phyloP scores from a whole-genome alignment of 2,329 filamentous ascomycete species.

The Phyllosticta paracitricarpa region DNA sequence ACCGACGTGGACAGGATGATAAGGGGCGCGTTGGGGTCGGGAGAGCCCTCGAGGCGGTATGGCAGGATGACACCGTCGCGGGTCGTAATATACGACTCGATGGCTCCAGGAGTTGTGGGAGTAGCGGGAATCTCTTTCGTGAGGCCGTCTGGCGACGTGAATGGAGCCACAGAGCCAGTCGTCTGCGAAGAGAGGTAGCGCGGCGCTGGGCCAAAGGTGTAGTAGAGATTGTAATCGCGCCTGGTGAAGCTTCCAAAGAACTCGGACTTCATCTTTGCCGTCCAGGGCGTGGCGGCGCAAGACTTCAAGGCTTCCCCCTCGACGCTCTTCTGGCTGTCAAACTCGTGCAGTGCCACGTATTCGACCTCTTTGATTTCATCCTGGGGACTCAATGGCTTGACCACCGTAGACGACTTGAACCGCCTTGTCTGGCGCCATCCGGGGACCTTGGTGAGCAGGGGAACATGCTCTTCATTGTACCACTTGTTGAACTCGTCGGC shows the following conservation, averaged over 20 bases:
- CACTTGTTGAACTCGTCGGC: conserved; percentile 53
- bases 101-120: conserved; percentile 31
- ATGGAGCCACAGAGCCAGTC: conserved; percentile 38
- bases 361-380: conserved; percentile 36
- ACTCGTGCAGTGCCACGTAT: conserved; percentile 61
- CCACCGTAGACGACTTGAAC: conserved; percentile 55
- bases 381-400: conserved; percentile 32
- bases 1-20: conserved; percentile 74
- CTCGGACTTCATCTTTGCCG: conserved; percentile 47
- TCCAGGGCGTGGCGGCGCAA: conserved; percentile 53
- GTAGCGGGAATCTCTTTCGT: conserved; percentile 44
- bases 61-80: conserved; percentile 58
- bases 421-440: conserved; percentile 69
- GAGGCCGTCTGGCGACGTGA: conserved; percentile 40
- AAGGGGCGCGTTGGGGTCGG: conserved; percentile 55
- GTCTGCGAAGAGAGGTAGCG: conserved; percentile 55
- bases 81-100: conserved; percentile 60
- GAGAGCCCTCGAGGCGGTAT: conserved; percentile 66
- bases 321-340: conserved; percentile 55
- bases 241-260: conserved; percentile 48
- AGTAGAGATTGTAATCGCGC: conserved; percentile 61
- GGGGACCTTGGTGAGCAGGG: conserved; percentile 60
- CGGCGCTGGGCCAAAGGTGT: conserved; percentile 67
- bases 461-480: conserved; percentile 66
- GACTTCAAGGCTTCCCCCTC: conserved; percentile 48